Evolutionary conservation across 139 green algal genomes (phyloP), one percentile per base, ranked within the genome.

Genomic region (Nannochloris sp.): DNA sequence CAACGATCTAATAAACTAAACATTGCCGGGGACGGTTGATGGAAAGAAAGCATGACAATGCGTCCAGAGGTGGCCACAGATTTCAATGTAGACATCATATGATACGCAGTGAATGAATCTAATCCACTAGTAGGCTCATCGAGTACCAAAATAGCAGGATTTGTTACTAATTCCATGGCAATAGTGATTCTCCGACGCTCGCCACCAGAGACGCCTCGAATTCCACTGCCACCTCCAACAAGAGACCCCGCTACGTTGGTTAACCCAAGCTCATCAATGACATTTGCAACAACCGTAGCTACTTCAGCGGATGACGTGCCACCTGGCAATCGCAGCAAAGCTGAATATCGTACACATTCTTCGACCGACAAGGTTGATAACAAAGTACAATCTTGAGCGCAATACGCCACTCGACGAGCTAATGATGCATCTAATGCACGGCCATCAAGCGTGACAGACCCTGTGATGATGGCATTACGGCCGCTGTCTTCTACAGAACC

Each of bases 21-120:
- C 44, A 93, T 77, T n/a, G 60, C 65, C 1, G 77, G 80, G 0
- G 76, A 86, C 36, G 87, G 87, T 76, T 93, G 86, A 80, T 94
- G 87, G 36, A 92, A 67, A 5, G 82, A 86, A 7, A 84, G 45
- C 33, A 90, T 55, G n/a, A 94, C 87, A 33, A 89, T 83, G 31
- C 82, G 77, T 4, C 81, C 82, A 19, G 57, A 47, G 6, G 33
- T 39, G 9, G 76, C 81, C 13, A 84, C 72, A 54, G 64, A 42
- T 48, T 83, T 76, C 42, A 87, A 68, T 2, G 67, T 85, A 31
- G 19, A 19, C 70, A 90, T 77, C 23, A 93, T 76, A 27, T 75
- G 64, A 6, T 82, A 56, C 1, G 85, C 81, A 2, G 80, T 86
- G 72, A 67, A 87, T 34, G 61, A 77, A 72, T 93, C 87, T 37